Evolutionary conservation across 306 rosid genomes (phyloP), one percentile per base, ranked within the genome.

Genomic region (Rubus parviflorus): DNA sequence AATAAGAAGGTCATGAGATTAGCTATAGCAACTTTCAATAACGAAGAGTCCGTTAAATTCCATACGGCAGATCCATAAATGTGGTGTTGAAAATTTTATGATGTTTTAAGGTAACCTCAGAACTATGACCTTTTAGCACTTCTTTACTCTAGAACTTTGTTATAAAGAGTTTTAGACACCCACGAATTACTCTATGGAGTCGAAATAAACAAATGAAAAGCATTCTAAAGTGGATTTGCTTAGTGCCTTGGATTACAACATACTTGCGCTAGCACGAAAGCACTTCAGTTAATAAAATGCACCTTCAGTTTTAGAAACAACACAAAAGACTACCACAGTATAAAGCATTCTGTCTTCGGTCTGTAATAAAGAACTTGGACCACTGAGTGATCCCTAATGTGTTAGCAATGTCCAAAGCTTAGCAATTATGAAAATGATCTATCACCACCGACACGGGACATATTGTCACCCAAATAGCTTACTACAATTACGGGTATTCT

Each of bases 391-490:
- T 64, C 23, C 23, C 73, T 30, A 38, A 25, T 22, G 25, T 22
- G 60, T 16, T 49, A 6, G 38, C 37, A 35, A 64, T 22, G 47
- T 25, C 56, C 17, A 73, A 56, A 20, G 40, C 20, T 42, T 52
- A 30, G 15, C 19, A 40, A 30, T 62, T 46, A 16, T 17, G 79
- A 80, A 77, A 82, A 77, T 42, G 79, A 80, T 15, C 12, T 78
- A 64, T 67, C 68, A 63, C 85, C 68, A 63, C 85, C 80, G 74
- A 77, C 83, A 77, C 47, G 12, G 15, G 60, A 68, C 63, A 40
- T 64, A 42, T 63, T 70, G 74, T 57, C 77, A 54, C 46, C 58
- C 46, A n/a, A 73, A 70, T 13, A 23, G 58, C 22, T 16, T 25
- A 66, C 77, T 45, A 49, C 37, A 76, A 22, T 30, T 45, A 60